Percentiles rank a stretch among this genome's conserved stretches.
Conservation (phyloP, 1,139 yeast genomes). For the Nakaseomyces bracarensis region DNA sequence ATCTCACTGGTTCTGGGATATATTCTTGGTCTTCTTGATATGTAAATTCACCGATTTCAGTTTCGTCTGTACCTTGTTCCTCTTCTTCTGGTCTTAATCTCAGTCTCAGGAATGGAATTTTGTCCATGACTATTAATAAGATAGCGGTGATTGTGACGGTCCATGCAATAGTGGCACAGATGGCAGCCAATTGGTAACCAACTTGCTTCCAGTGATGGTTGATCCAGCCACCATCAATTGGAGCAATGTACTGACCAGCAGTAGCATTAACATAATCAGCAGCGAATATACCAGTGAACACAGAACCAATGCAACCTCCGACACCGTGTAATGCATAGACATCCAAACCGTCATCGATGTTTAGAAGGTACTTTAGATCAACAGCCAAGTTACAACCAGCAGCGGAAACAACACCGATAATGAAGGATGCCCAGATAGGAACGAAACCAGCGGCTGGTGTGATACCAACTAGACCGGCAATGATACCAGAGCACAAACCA, state of each 20-base stretch:
- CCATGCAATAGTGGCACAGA: slow-evolving; percentile 69
- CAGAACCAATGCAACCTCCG: slow-evolving; percentile 82
- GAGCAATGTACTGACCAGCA: slow-evolving; percentile 50
- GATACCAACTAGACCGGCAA: slow-evolving; percentile 90
- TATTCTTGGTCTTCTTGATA: slow-evolving; percentile 58
- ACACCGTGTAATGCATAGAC: slow-evolving; percentile 91
- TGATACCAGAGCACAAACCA: slow-evolving; percentile 87
- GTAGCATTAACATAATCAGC: slow-evolving; percentile 85
- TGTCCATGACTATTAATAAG: slow-evolving; percentile 64
- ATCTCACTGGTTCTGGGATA: slow-evolving; percentile 71
- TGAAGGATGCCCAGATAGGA: slow-evolving; percentile 79
- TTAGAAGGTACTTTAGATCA: slow-evolving; percentile 62
- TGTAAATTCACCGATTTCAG: slow-evolving; percentile 82
- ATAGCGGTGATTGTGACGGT: slow-evolving; percentile 69
- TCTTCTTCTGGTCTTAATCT: slow-evolving; percentile 89
- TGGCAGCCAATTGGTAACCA: slow-evolving; percentile 89
- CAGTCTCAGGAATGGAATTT: slow-evolving; percentile 71
- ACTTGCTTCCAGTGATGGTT: slow-evolving; percentile 84
- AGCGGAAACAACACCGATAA: slow-evolving; percentile 77
- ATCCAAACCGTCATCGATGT: slow-evolving; percentile 92
- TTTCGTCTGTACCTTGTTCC: slow-evolving; percentile 76
- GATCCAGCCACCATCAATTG: slow-evolving; percentile 87
- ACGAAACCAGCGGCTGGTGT: slow-evolving; percentile 97
- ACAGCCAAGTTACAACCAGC: slow-evolving; percentile 75
- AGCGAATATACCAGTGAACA: slow-evolving; percentile 84